Evolutionary conservation across 352 stramenopile genomes (phyloP).

Genomic region (Plasmopara viticola): DNA sequence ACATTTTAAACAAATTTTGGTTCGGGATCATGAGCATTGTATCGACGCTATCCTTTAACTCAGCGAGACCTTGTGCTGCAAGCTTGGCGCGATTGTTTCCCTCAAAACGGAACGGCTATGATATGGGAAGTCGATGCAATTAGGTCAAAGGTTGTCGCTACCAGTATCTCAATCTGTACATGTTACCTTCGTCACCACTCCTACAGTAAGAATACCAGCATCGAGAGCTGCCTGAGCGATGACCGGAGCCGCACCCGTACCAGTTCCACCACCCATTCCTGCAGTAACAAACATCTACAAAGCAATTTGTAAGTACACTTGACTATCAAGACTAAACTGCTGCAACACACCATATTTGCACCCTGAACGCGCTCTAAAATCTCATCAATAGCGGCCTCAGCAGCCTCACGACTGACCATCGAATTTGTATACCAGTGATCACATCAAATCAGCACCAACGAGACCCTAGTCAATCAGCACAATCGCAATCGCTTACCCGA

Average conservation of each 20-base stretch:
- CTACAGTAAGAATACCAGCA: conserved; percentile 78
- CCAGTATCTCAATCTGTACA: background rate
- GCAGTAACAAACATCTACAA: conserved; percentile 83
- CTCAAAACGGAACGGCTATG: conserved; percentile 78
- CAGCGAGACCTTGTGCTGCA: conserved; percentile 60
- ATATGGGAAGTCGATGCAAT: background rate
- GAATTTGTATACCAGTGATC: background rate
- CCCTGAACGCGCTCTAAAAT: conserved; percentile 81
- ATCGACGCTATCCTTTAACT: conserved; percentile 81
- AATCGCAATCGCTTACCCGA: conserved; percentile 34
- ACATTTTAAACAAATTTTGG: conserved; percentile 88
- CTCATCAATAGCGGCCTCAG: conserved; percentile 71
- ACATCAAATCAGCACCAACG: conserved; percentile 1
- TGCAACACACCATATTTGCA: conserved; percentile 70
- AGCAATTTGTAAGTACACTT: conserved; percentile 42
- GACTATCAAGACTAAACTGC: background rate
- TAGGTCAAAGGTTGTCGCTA: conserved; percentile 5
- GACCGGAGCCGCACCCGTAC: conserved; percentile 74
- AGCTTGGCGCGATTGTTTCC: conserved; percentile 77
- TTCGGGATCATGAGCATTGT: conserved; percentile 87
- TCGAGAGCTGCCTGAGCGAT: conserved; percentile 81
- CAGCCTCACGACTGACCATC: conserved; percentile 52
- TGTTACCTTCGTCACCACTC: conserved; percentile 77
- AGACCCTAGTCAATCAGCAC: background rate
- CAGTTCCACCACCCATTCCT: conserved; percentile 79